Evolutionary conservation across 208 protist genomes (phyloP).

Genomic region (Wallacemonas sp.): DNA sequence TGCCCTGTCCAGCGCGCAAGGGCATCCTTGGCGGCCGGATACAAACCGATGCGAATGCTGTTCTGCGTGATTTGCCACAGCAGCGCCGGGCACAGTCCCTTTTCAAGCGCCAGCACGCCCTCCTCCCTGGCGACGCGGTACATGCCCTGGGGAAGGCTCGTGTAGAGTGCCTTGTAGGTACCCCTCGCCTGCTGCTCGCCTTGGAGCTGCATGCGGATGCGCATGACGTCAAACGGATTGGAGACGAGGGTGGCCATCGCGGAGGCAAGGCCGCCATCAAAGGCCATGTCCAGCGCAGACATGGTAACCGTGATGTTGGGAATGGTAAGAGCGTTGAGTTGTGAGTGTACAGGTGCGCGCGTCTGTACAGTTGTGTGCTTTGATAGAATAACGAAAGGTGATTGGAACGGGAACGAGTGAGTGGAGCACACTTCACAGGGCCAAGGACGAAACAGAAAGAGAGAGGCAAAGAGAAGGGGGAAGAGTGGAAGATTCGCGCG

Average conservation of each 20-base stretch:
- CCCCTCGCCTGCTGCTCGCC: slow-evolving; percentile 53
- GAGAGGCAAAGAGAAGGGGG: too few relatives aligned
- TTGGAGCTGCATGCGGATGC: slow-evolving; percentile 72
- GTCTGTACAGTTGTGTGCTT: too few relatives aligned
- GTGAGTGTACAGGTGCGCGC: too few relatives aligned
- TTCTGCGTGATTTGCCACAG: slow-evolving; percentile 68
- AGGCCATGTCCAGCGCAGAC: slow-evolving; percentile 49
- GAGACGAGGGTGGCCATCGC: slow-evolving; percentile 49
- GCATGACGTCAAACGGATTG: slow-evolving; percentile 81
- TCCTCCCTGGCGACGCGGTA: slow-evolving; percentile 44
- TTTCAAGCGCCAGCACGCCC: slow-evolving; percentile 53
- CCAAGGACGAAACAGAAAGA: too few relatives aligned
- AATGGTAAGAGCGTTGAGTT: background rate
- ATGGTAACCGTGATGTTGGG: slow-evolving; percentile 14
- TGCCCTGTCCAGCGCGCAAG: slow-evolving; percentile 10
- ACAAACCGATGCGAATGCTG: slow-evolving; percentile 65
- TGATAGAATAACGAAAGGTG: too few relatives aligned
- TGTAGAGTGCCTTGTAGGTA: slow-evolving; percentile 51
- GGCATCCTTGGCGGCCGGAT: slow-evolving; percentile 40
- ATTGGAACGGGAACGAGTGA: too few relatives aligned
- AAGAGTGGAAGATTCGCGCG: too few relatives aligned
- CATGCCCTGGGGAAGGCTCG: slow-evolving; percentile 54
- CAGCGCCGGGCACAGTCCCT: slow-evolving; percentile 46
- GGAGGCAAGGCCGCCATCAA: slow-evolving; percentile 56
- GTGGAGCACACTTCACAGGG: too few relatives aligned